Conservation (phyloP, 257 asterid genomes). For the Anisodus tanguticus region DNA sequence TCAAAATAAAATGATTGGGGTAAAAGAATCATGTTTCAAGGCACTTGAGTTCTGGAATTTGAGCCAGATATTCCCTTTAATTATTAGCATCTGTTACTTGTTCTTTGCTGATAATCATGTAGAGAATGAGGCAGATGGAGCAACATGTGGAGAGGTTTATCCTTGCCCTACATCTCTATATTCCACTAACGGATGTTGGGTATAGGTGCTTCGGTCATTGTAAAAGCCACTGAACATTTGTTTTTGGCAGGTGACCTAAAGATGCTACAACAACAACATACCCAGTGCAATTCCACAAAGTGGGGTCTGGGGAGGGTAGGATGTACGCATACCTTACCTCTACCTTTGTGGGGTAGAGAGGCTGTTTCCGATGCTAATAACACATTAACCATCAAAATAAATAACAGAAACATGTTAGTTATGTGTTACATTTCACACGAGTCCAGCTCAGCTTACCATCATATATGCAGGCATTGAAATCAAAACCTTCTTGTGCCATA, state of each 20-base stretch:
- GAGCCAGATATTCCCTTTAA: conserved; percentile 14
- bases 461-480: conserved; percentile 87
- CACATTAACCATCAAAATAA: background rate
- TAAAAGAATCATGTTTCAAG: background rate
- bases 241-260: background rate
- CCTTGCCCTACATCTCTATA: background rate
- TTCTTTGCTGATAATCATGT: background rate
- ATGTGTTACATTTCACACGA: background rate
- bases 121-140: background rate
- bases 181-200: background rate
- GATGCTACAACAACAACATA: background rate
- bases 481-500: conserved; percentile 87
- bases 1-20: background rate
- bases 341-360: no score
- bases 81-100: background rate
- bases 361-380: background rate
- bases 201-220: background rate
- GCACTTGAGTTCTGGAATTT: background rate
- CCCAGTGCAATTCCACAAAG: no score
- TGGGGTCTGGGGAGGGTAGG: no score
- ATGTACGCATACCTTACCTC: no score
- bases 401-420: conserved; percentile 15
- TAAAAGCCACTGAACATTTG: background rate
- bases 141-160: background rate
- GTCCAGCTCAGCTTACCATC: conserved; percentile 59